phyloP scores from a whole-genome alignment of 225 moss, liverwort and hornwort species.

The Anthoceros angustus region DNA sequence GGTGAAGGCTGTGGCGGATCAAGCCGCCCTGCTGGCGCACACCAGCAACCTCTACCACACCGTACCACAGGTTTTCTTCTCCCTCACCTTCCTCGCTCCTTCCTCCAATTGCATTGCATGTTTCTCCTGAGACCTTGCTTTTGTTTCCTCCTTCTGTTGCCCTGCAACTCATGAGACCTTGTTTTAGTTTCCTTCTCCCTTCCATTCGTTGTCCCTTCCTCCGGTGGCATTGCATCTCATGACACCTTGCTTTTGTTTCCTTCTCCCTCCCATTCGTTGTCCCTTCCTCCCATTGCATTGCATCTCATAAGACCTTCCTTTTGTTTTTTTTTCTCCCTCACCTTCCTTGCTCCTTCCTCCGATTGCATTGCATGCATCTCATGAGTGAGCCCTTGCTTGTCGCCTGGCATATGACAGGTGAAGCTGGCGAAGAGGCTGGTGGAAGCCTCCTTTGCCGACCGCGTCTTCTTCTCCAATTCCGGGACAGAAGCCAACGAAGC shows the following conservation, averaged over 20 bases:
- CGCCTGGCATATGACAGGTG: constrained; percentile 22
- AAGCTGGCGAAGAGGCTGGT: constrained; percentile 71
- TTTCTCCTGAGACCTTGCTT: too few relatives aligned
- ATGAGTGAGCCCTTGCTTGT: constrained; percentile 8
- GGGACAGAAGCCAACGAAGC: constrained; percentile 92
- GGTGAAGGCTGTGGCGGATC: constrained; percentile 73
- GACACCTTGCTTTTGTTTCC: too few relatives aligned
- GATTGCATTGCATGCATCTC: too few relatives aligned
- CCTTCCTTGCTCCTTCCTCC: too few relatives aligned
- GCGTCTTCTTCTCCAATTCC: constrained; percentile 64
- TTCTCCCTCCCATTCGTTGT: too few relatives aligned
- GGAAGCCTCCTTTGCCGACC: constrained; percentile 62
- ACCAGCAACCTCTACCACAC: constrained; percentile 78
- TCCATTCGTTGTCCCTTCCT: background rate
- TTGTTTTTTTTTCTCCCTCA: too few relatives aligned
- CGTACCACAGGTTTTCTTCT: constrained; percentile 52
- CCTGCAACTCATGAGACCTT: too few relatives aligned
- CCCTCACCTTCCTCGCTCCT: background rate
- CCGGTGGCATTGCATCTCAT: too few relatives aligned
- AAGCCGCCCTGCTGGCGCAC: constrained; percentile 56
- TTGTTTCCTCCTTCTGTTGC: too few relatives aligned
- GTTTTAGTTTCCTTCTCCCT: background rate
- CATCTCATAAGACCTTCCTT: too few relatives aligned
- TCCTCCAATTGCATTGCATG: too few relatives aligned
- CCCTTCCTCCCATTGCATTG: too few relatives aligned